Conservation (phyloP, 371 early-diverging fungal genomes). For the Rhizomucor pusillus region DNA sequence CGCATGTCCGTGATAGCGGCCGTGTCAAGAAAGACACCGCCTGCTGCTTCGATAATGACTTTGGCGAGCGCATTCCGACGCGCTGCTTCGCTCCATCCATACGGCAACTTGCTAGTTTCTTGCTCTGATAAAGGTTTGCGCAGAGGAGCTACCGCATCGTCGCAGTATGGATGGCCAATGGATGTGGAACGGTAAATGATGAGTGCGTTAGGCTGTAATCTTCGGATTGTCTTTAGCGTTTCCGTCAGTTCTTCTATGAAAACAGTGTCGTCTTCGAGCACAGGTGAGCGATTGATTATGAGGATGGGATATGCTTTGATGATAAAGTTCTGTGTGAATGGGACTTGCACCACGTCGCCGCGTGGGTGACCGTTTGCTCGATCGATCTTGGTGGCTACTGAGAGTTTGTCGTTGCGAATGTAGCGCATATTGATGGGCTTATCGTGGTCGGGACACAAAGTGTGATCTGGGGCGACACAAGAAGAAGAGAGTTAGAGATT, state of each 20-base stretch:
- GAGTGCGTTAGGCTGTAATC: conserved; percentile 32
- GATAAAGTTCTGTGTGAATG: conserved; percentile 43
- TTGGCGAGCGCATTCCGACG: conserved; percentile 57
- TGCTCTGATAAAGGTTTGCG: conserved; percentile 18
- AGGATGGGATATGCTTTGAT: conserved; percentile 40
- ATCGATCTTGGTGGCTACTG: conserved; percentile 34
- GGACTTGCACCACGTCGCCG: conserved; percentile 43
- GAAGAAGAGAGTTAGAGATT: neutral
- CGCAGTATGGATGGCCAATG: conserved; percentile 45
- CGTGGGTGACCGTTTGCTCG: conserved; percentile 33
- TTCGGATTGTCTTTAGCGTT: conserved; percentile 46
- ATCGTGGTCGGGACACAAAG: conserved; percentile 29
- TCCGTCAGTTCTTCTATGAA: conserved; percentile 45
- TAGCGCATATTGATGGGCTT: conserved; percentile 32
- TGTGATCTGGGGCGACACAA: conserved; percentile 38
- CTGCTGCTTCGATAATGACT: conserved; percentile 53
- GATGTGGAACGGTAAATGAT: conserved; percentile 54
- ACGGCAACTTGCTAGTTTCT: conserved; percentile 43
- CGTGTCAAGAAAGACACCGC: conserved; percentile 57
- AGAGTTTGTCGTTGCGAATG: conserved; percentile 56
- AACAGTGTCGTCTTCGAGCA: conserved; percentile 41
- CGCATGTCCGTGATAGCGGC: conserved; percentile 49
- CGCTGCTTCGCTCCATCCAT: conserved; percentile 52
- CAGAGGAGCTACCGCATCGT: conserved; percentile 41
- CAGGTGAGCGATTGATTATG: conserved; percentile 50